Evolutionary conservation across 2,329 filamentous ascomycete genomes (phyloP), one percentile per base, ranked within the genome.

Genomic region (Chaetomium strumarium): DNA sequence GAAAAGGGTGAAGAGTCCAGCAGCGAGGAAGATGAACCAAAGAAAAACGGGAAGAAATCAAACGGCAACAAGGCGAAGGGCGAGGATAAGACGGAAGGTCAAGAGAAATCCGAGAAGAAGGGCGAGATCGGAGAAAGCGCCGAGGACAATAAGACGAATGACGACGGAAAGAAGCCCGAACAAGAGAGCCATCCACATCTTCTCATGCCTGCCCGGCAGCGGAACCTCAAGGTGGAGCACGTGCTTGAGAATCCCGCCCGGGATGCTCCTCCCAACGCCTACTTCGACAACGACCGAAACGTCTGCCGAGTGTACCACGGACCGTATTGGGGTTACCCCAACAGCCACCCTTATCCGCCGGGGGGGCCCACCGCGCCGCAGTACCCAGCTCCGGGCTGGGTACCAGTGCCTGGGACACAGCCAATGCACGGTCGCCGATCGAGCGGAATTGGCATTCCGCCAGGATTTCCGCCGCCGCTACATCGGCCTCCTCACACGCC

Each of bases 241-340:
- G 71, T 79, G 2, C 66, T 83, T 17, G 79, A 82, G 58, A 53
- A 60, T 36, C 68, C 65, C 1, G 67, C 69, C 3, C 67, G 73
- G 40, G 79, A 83, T 56, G 80, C 80, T 9, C 70, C 71, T 2
- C 81, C 80, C 12, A 84, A 84, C 59, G 78, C 80, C 39, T 84
- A 79, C 61, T 77, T 76, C 59, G 79, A 84, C 59, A 62, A 69
- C n/a, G 68, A 71, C 42, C 71, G 74, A 56, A 75, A 78, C 31
- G 65, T 79, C 17, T 69, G 80, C 46, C 75, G 79, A 13, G 74
- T 83, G 24, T 83, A 83, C 56, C 76, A 83, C 56, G 80, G 79
- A 0, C 73, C 75, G 2, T 67, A 70, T 0, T 83, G 80, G 60
- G 78, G 79, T 5, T 78, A 78, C 56, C 72, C 75, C 20, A 67